A percentile compares a stretch with the other conserved stretches of the same genome.
These are phyloP conservation scores for Buddleja alternifolia DNA, from an alignment of 257 asterid species.

Conservation along the genomic window DNA sequence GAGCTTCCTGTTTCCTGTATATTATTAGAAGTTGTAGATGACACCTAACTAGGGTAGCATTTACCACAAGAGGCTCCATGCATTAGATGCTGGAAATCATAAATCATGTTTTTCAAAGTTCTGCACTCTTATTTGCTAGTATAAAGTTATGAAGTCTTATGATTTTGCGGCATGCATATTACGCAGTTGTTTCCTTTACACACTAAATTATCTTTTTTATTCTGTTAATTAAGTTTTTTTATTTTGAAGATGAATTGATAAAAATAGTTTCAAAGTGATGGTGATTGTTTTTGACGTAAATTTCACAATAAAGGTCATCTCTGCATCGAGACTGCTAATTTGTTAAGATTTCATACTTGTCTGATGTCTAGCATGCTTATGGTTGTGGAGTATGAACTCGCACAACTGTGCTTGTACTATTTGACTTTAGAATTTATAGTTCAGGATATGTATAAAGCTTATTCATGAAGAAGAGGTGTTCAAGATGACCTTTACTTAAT, in stretches of 20 bases:
- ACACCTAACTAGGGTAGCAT: background rate
- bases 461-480: conserved; percentile 5
- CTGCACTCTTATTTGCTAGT: background rate
- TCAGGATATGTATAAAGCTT: background rate
- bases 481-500: background rate
- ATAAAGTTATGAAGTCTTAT: conserved; percentile 7
- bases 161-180: background rate
- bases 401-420: background rate
- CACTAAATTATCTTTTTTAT: conserved; percentile 8
- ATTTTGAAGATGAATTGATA: conserved; percentile 1
- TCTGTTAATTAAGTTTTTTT: background rate
- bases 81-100: conserved; percentile 11
- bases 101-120: background rate
- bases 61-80: background rate
- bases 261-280: conserved; percentile 11
- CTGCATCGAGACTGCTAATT: background rate
- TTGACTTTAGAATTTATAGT: conserved; percentile 10
- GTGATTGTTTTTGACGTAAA: background rate
- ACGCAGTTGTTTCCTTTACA: conserved; percentile 2
- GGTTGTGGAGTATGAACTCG: conserved; percentile 7
- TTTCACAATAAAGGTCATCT: background rate
- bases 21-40: background rate
- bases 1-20: conserved; percentile 18
- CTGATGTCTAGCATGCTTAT: conserved; percentile 11
- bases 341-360: background rate